A percentile compares a stretch with the other conserved stretches of the same genome.
These are phyloP conservation scores for Glaciozyma martinii DNA, from an alignment of 768 basidiomycete species.

Conservation along the genomic window DNA sequence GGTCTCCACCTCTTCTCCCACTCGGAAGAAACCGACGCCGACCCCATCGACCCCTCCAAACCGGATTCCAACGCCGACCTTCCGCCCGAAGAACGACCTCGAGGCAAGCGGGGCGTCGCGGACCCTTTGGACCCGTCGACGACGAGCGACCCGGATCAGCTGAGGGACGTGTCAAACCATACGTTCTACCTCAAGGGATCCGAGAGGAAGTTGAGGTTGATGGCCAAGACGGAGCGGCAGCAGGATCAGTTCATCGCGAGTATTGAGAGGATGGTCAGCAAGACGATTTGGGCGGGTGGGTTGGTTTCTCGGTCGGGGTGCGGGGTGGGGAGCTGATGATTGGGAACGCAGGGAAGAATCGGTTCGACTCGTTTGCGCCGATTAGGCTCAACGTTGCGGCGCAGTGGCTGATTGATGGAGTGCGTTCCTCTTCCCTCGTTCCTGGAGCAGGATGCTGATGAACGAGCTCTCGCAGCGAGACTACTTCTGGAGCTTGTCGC, in stretches of 20 bases:
- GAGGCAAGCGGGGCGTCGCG: slow-evolving; percentile 48
- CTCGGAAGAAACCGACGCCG: not conserved
- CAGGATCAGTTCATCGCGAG: slow-evolving; percentile 96
- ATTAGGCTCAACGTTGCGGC: slow-evolving; percentile 85
- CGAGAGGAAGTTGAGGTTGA: slow-evolving; percentile 76
- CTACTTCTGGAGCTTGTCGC: slow-evolving; percentile 94
- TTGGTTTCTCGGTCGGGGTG: no score
- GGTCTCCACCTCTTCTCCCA: slow-evolving; percentile 60
- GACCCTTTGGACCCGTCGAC: slow-evolving; percentile 49
- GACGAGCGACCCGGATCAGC: slow-evolving; percentile 43
- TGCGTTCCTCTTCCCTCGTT: slow-evolving; percentile 42
- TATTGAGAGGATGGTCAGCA: slow-evolving; percentile 65
- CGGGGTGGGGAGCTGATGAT: no score
- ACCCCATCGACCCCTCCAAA: not conserved
- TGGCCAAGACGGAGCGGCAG: slow-evolving; percentile 86
- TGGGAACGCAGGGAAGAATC: slow-evolving; percentile 47
- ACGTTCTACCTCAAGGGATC: slow-evolving; percentile 90
- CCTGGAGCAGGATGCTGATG: not conserved
- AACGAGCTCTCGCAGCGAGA: slow-evolving; percentile 56
- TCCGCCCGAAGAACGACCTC: slow-evolving; percentile 4
- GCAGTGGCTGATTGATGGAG: slow-evolving; percentile 97
- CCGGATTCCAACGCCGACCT: not conserved
- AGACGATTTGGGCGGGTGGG: slow-evolving; percentile 58
- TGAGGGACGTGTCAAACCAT: slow-evolving; percentile 71
- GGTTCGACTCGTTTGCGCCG: slow-evolving; percentile 92